These are phyloP conservation scores for Solanum pinnatisectum DNA, from an alignment of 257 asterid genomes.

Conservation along the genomic window DNA sequence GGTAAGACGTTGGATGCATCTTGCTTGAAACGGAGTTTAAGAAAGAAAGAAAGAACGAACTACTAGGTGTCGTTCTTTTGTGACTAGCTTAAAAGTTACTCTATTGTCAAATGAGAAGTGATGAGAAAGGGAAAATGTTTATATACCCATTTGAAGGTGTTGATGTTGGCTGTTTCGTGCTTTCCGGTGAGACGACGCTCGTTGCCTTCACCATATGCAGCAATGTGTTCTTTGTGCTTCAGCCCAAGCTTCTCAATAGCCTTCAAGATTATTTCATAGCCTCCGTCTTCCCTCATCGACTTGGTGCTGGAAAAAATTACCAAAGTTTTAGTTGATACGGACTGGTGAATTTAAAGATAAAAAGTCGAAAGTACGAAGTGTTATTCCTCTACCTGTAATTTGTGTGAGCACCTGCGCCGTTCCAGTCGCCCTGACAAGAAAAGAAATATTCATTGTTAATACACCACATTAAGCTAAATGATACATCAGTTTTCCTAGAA, in stretches of 20 bases:
- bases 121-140: background rate
- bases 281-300: conserved; percentile 79
- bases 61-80: background rate
- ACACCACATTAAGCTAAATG: background rate
- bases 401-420: conserved; percentile 96
- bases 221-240: conserved; percentile 84
- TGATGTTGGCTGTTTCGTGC: conserved; percentile 79
- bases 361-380: background rate
- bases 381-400: conserved; percentile 58
- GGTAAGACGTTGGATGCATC: background rate
- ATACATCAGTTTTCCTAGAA: background rate
- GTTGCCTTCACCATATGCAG: conserved; percentile 93
- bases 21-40: conserved; percentile 12
- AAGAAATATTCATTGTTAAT: background rate
- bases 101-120: background rate
- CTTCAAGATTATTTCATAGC: conserved; percentile 67
- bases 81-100: background rate
- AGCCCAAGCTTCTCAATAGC: conserved; percentile 72
- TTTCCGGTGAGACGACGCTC: conserved; percentile 91
- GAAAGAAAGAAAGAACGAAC: background rate
- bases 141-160: conserved; percentile 72
- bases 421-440: conserved; percentile 79
- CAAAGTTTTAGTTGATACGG: background rate
- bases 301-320: conserved; percentile 42
- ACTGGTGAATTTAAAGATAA: background rate